Percentiles rank a stretch among this genome's conserved stretches.
Evolutionary conservation across 2,329 filamentous ascomycete species (phyloP).

Genomic region (Trichophyton mentagrophytes): DNA sequence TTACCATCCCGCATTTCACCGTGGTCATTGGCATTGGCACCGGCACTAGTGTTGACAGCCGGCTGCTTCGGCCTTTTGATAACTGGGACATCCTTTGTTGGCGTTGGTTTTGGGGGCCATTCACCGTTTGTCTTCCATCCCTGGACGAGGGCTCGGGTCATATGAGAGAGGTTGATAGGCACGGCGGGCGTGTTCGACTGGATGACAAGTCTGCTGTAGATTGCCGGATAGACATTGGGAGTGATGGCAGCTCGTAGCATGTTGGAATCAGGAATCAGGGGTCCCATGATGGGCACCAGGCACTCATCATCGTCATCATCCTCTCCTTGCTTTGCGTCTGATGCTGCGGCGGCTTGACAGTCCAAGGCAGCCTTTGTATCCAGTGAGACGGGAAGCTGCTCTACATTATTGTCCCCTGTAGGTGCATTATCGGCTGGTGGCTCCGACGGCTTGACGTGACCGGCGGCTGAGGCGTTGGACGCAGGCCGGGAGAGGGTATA

Average conservation of each 20-base stretch:
- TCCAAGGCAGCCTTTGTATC: background rate
- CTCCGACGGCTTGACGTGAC: background rate
- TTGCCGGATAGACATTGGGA: constrained; percentile 59
- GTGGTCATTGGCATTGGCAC: background rate
- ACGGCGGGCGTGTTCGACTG: constrained; percentile 70
- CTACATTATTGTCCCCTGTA: background rate
- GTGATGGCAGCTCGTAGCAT: constrained; percentile 66
- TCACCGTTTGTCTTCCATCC: constrained; percentile 91
- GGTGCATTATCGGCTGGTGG: background rate
- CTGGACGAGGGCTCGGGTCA: constrained; percentile 66
- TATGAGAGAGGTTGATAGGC: constrained; percentile 73
- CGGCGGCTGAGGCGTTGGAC: background rate
- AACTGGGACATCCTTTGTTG: constrained; percentile 21
- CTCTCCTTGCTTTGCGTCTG: too few relatives aligned
- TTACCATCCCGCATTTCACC: background rate
- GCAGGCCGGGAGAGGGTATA: background rate
- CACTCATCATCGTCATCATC: constrained; percentile 32
- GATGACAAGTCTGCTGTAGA: constrained; percentile 80
- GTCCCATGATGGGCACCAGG: constrained; percentile 59
- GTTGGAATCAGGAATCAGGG: constrained; percentile 60
- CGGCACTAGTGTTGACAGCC: background rate
- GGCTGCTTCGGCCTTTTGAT: constrained; percentile 5
- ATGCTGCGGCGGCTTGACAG: background rate
- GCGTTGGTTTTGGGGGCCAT: constrained; percentile 61
- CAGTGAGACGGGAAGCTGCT: background rate